These are phyloP conservation scores for Auricularia sp. DNA, from an alignment of 768 basidiomycete species.

Conservation along the genomic window DNA sequence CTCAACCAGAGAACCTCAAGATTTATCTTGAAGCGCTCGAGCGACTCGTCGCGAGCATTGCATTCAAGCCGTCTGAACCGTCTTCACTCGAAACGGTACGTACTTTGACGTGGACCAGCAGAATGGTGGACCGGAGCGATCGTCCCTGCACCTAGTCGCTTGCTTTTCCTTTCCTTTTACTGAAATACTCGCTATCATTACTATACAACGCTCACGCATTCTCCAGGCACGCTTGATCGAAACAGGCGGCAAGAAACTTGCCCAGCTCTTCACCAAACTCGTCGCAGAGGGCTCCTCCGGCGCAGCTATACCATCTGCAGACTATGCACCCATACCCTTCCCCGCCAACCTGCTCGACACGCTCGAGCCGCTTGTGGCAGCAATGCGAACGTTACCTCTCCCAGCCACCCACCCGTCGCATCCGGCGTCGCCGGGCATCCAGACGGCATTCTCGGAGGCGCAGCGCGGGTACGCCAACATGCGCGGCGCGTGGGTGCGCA, in stretches of 20 bases:
- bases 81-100: constrained; percentile 45
- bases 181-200: too few relatives aligned
- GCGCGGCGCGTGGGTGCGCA: constrained; percentile 69
- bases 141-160: constrained; percentile 3
- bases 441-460: constrained; percentile 59
- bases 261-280: constrained; percentile 74
- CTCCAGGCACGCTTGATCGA: constrained; percentile 60
- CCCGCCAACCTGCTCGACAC: constrained; percentile 40
- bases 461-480: constrained; percentile 80
- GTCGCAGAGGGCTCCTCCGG: constrained; percentile 82
- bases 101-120: too few relatives aligned
- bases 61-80: constrained; percentile 55
- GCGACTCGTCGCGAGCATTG: constrained; percentile 67
- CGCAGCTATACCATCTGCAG: constrained; percentile 48
- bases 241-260: constrained; percentile 73
- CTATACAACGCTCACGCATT: neutral
- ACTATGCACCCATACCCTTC: constrained; percentile 45
- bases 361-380: constrained; percentile 54
- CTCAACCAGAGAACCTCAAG: constrained; percentile 56
- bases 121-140: too few relatives aligned
- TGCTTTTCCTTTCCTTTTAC: neutral
- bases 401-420: constrained; percentile 79
- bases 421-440: constrained; percentile 57
- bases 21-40: constrained; percentile 64
- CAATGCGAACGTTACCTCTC: constrained; percentile 57